Percentiles rank a stretch among this genome's conserved stretches.
Evolutionary conservation across 23 red algal genomes (phyloP).

Genomic region (Agarophyton chilense): DNA sequence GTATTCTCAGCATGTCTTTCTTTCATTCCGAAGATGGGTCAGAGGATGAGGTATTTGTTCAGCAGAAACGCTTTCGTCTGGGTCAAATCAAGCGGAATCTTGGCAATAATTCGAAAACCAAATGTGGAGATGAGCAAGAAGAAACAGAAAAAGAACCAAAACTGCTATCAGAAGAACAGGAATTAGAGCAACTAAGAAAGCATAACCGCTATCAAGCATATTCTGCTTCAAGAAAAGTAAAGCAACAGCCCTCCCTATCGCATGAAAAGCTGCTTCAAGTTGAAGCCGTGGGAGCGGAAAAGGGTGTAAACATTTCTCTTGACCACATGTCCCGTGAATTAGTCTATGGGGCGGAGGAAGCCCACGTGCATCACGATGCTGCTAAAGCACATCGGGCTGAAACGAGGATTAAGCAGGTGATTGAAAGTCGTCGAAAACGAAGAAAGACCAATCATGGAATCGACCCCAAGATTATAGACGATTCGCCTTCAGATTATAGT

Average conservation of each 20-base stretch:
- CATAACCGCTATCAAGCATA: slow-evolving; percentile 18
- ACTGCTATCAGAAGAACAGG: slow-evolving; percentile 31
- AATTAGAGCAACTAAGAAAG: slow-evolving; percentile 42
- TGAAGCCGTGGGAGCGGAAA: not conserved
- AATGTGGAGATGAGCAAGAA: not conserved
- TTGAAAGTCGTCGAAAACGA: not conserved
- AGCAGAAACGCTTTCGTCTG: not conserved
- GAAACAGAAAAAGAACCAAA: not conserved
- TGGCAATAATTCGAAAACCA: too few relatives aligned
- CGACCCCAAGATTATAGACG: slow-evolving; percentile 69
- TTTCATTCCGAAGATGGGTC: slow-evolving; percentile 10
- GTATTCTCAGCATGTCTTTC: not conserved
- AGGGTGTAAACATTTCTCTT: not conserved
- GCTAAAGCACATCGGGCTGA: not conserved
- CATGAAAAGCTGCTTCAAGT: not conserved
- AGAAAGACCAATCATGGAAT: not conserved
- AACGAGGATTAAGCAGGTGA: not conserved
- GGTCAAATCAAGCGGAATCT: not conserved
- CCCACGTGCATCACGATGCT: not conserved
- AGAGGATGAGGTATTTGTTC: not conserved
- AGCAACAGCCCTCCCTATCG: not conserved
- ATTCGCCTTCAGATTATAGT: slow-evolving; percentile 36
- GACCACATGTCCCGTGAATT: not conserved
- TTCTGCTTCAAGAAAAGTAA: not conserved
- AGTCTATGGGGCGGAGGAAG: not conserved